Evolutionary conservation across 257 asterid species (phyloP), one percentile per base, ranked within the genome.

Genomic region (Ocimum tenuiflorum): DNA sequence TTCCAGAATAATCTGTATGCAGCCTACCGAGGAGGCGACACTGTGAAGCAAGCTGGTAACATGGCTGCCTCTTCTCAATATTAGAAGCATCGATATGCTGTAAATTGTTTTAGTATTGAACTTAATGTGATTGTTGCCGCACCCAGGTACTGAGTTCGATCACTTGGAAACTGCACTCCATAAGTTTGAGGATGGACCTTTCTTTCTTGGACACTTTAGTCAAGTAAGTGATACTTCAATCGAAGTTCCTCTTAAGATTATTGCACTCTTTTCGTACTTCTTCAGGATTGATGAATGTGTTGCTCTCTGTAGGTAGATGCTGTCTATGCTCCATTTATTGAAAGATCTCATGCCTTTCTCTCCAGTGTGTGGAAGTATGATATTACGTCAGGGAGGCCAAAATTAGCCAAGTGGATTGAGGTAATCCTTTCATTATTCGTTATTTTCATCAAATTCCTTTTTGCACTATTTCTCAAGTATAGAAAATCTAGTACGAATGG

Each of bases 151-250:
- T 59, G 86, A 50, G 51, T 83, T 76, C 36, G 88, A 85, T 75
- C 79, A 78, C 78, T 68, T 85, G 79, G 91, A 85, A 71, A 64
- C 74, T 51, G 85, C 88, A 23, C 85, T 85, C 42, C 57, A 69
- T 23, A 82, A 85, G 80, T 78, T 72, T 42, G 79, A 71, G 9
- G 91, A 85, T 68, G 91, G 91, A 10, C 85, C 85, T 13, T 85
- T 82, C 82, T 85, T 85, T 75, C 86, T 82, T 45, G 88, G 87
- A 8, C 83, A 77, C 50, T 82, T 85, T 75, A 85, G 91, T 68
- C 82, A 70, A 58, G 91, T 85, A 67, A 78, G 80, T 67, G 42
- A 70, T 50, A 7, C 51, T 53, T 59, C 38, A 6, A 19, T 11
- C 23, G 8, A 10, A 19, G 22, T 19, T 42, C 46, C 50, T 47